Percentiles rank a stretch among this genome's conserved stretches.
Conservation (phyloP, 2,329 filamentous ascomycete species). For the Thermoascus crustaceus region DNA sequence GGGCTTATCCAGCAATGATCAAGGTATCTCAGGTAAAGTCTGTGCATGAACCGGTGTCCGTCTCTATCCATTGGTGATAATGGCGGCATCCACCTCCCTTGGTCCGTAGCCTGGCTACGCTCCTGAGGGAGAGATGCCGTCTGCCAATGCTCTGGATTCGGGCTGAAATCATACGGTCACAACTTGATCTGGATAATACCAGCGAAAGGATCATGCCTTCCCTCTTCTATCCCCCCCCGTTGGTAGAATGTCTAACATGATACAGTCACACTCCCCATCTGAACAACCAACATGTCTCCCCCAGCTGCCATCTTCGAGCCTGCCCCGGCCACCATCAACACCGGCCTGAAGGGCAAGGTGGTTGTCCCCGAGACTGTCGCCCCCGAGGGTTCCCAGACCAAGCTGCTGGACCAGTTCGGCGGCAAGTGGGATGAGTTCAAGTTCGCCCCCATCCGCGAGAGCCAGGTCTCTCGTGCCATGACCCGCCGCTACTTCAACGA, state of each 20-base stretch:
- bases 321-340: slow-evolving; percentile 26
- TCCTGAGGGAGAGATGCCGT: slow-evolving; percentile 5
- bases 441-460: slow-evolving; percentile 83
- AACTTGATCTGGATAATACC: slow-evolving; percentile 99
- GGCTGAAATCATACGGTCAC: slow-evolving; percentile 77
- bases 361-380: slow-evolving; percentile 39
- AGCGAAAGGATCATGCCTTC: slow-evolving; percentile 98
- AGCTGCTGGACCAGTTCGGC: slow-evolving; percentile 57
- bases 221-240: slow-evolving; percentile 35
- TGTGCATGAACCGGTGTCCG: slow-evolving; percentile 61
- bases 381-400: slow-evolving; percentile 38
- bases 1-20: slow-evolving; percentile 34
- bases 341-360: slow-evolving; percentile 36
- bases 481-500: slow-evolving; percentile 87
- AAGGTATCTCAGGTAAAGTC: slow-evolving; percentile 42
- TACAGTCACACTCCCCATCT: slow-evolving; percentile 23
- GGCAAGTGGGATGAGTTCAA: slow-evolving; percentile 74
- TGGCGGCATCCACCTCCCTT: slow-evolving; percentile 15
- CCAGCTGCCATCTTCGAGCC: slow-evolving; percentile 58
- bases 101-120: too few species aligned
- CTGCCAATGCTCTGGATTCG: slow-evolving; percentile 20
- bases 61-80: slow-evolving; percentile 24
- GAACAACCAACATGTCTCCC: slow-evolving; percentile 61
- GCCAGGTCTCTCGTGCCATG: slow-evolving; percentile 88
- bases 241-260: slow-evolving; percentile 35